Conservation (phyloP, 352 stramenopile genomes). For the Blastocystis sp. region DNA sequence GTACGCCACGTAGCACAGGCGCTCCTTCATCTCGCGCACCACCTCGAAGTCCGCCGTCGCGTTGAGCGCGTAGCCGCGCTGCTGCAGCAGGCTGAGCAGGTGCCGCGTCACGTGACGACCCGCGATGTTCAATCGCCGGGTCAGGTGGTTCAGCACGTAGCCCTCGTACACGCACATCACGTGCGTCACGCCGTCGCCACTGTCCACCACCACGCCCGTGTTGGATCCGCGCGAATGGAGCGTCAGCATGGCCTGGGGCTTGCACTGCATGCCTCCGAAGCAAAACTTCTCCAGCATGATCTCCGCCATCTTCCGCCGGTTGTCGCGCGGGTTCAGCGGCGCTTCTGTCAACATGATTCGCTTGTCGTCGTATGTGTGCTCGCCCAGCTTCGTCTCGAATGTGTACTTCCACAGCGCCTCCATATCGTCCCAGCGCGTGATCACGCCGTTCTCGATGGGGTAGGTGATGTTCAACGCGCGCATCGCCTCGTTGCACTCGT, state of each 20-base stretch:
- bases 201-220: slow-evolving; percentile 86
- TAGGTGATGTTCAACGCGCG: slow-evolving; percentile 75
- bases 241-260: slow-evolving; percentile 86
- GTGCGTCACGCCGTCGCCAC: slow-evolving; percentile 87
- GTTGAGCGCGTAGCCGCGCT: slow-evolving; percentile 86
- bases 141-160: slow-evolving; percentile 84
- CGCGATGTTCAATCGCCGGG: slow-evolving; percentile 84
- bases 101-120: slow-evolving; percentile 88
- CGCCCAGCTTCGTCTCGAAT: slow-evolving; percentile 84
- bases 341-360: slow-evolving; percentile 87
- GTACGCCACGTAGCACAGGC: slow-evolving; percentile 86
- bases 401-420: slow-evolving; percentile 93
- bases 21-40: slow-evolving; percentile 88
- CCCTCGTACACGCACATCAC: slow-evolving; percentile 81
- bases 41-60: slow-evolving; percentile 70
- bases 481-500: slow-evolving; percentile 78
- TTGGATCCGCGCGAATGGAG: slow-evolving; percentile 81
- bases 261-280: slow-evolving; percentile 84
- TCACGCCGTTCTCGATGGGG: slow-evolving; percentile 89
- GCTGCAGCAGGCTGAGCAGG: slow-evolving; percentile 86
- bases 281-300: slow-evolving; percentile 88
- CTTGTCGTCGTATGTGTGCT: slow-evolving; percentile 75
- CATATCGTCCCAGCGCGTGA: slow-evolving; percentile 95
- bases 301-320: slow-evolving; percentile 84
- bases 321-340: slow-evolving; percentile 84